Conservation (phyloP, 2,329 filamentous ascomycete species). For the Paraphoma sp. region DNA sequence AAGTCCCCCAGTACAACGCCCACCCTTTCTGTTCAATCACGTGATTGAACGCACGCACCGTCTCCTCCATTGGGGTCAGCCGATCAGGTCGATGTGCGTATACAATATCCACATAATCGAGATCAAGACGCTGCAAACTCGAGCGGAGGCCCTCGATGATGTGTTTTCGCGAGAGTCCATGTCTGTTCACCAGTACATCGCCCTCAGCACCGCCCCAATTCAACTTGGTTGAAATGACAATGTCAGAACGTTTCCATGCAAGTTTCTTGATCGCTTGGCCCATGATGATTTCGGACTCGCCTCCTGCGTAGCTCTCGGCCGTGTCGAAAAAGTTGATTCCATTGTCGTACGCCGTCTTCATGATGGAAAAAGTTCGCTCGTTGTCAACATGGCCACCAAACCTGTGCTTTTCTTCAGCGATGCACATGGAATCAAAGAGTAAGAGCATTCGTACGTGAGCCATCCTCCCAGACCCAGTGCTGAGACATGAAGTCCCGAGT, state of each 20-base stretch:
- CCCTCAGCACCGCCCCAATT: slow-evolving; percentile 64
- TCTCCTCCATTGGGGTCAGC: slow-evolving; percentile 74
- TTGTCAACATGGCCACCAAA: slow-evolving; percentile 72
- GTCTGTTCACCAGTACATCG: slow-evolving; percentile 65
- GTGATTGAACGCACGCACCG: slow-evolving; percentile 74
- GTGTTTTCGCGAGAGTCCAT: slow-evolving; percentile 73
- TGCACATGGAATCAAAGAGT: neutral
- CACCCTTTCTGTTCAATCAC: slow-evolving; percentile 70
- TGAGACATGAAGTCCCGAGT: slow-evolving; percentile 76
- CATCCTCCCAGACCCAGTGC: slow-evolving; percentile 68
- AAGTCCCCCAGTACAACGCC: slow-evolving; percentile 71
- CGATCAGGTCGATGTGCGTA: slow-evolving; percentile 74
- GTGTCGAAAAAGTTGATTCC: slow-evolving; percentile 53
- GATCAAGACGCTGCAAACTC: slow-evolving; percentile 63
- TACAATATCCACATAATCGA: slow-evolving; percentile 72
- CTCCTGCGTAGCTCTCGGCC: slow-evolving; percentile 54
- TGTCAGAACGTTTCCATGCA: slow-evolving; percentile 59
- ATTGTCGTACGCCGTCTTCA: slow-evolving; percentile 62
- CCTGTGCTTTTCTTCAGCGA: slow-evolving; percentile 10
- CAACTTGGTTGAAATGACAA: slow-evolving; percentile 55
- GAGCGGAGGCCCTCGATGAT: slow-evolving; percentile 70
- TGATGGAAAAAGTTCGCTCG: slow-evolving; percentile 63
- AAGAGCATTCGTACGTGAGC: slow-evolving; percentile 66
- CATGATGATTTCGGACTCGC: slow-evolving; percentile 62
- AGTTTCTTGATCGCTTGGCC: slow-evolving; percentile 63